These are phyloP conservation scores for Xerocomus brunneocitrinus DNA, from an alignment of 768 basidiomycete genomes.

Conservation along the genomic window DNA sequence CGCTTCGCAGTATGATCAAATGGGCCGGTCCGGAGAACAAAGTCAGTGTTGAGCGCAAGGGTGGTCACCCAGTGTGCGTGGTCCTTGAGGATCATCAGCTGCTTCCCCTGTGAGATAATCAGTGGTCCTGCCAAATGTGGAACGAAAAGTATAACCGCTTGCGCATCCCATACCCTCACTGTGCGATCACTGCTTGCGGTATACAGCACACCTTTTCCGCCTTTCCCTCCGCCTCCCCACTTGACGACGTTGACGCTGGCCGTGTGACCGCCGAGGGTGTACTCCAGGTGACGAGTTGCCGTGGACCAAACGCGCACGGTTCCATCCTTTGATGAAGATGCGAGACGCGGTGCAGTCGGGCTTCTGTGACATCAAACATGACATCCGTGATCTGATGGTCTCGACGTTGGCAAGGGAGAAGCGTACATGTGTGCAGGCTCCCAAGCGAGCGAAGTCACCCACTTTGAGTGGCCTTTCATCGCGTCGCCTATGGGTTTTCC, in stretches of 20 bases:
- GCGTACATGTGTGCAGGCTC: constrained; percentile 90
- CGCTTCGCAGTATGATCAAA: constrained; percentile 85
- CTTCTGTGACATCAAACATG: constrained; percentile 47
- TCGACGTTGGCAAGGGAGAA: constrained; percentile 6
- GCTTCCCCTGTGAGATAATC: constrained; percentile 58
- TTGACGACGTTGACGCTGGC: constrained; percentile 93
- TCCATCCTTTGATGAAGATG: constrained; percentile 93
- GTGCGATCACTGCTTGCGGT: constrained; percentile 94
- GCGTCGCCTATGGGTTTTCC: constrained; percentile 88
- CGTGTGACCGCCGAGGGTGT: constrained; percentile 87
- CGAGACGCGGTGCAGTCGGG: constrained; percentile 71
- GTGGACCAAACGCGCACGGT: constrained; percentile 95
- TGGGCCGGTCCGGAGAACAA: constrained; percentile 89
- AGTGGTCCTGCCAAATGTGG: neutral
- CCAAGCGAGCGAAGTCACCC: constrained; percentile 94
- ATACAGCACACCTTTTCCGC: constrained; percentile 71
- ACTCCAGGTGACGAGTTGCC: constrained; percentile 64
- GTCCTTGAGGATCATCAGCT: constrained; percentile 81
- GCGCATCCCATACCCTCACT: constrained; percentile 92
- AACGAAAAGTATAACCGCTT: constrained; percentile 45
- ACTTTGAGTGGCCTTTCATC: constrained; percentile 90
- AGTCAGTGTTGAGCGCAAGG: constrained; percentile 91
- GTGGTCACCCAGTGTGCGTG: constrained; percentile 99
- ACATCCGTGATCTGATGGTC: constrained; percentile 1
- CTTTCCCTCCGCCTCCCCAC: constrained; percentile 86